Base-by-base conservation (phyloP, 345 rosid genomes). In the Barbarea vulgaris region DNA sequence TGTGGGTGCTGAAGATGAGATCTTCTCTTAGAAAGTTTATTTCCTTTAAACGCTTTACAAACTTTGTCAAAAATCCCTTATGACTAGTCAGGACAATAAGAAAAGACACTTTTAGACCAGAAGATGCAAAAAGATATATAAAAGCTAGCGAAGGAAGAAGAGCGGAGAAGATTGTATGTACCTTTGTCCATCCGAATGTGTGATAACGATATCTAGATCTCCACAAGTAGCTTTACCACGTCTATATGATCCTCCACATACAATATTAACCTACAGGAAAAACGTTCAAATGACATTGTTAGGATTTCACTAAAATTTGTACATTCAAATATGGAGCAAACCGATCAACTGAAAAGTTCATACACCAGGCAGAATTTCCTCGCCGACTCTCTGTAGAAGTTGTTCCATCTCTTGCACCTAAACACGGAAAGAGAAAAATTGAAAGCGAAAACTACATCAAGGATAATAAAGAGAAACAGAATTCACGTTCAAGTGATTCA, bases 201-300 rank as follows among this genome's bases (percentile, higher is more conserved):
- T 92, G 60, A 92, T 83, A 44, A 95, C 79, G 24, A 95, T 76
- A 73, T 95, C 97, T 70, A 95, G 59, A 81, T 95, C 99, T 59
- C 99, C 97, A 76, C 97, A 92, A 54, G 94, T 86, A 80, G 96
- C 83, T 76, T 90, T 95, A 72, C 99, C 99, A 66, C 97, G 97
- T 81, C 97, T 92, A 62, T 86, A 95, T 71, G 99, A 95, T 78
- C 97, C 99, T 71, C 97, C 97, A 62, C 99, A 95, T 42, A 89
- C 76, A 79, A 95, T 82, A 63, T 58, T 11, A 69, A 87, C 93
- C 99, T 92, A 62, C 75, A 80, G 58, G 53, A 74, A 50, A 83
- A 27, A 73, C 46, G 30, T 22, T 37, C 64, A 0, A 69, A n/a
- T 54, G 18, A 6, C 66, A 37, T 63, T 10, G 28, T 61, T 24